Conservation (phyloP, 148 eudicot genomes). For the Silene latifolia region DNA sequence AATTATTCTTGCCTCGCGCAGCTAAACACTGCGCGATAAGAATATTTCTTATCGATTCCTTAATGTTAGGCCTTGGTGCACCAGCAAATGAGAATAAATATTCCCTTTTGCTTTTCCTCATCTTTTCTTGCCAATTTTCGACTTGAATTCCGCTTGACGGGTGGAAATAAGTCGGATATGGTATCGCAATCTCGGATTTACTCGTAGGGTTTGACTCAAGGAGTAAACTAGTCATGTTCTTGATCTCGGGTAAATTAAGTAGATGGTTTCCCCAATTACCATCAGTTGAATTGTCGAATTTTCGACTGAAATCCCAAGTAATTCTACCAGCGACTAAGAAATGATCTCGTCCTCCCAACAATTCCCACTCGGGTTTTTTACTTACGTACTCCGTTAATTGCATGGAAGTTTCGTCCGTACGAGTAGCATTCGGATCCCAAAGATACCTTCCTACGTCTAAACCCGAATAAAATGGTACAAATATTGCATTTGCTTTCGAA, state of each 20-base stretch:
- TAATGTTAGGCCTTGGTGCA: slow-evolving; percentile 41
- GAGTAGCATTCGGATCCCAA: slow-evolving; percentile 25
- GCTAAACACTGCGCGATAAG: slow-evolving; percentile 48
- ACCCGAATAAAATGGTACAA: slow-evolving; percentile 64
- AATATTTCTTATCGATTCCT: slow-evolving; percentile 37
- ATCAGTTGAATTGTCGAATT: slow-evolving; percentile 21
- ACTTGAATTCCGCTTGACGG: slow-evolving; percentile 49
- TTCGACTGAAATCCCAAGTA: slow-evolving; percentile 63
- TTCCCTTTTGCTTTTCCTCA: slow-evolving; percentile 35
- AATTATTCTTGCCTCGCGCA: slow-evolving; percentile 17
- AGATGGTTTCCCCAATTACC: slow-evolving; percentile 53
- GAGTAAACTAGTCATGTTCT: slow-evolving; percentile 53
- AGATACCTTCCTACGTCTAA: slow-evolving; percentile 55
- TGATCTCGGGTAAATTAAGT: slow-evolving; percentile 45
- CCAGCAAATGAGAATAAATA: slow-evolving; percentile 51
- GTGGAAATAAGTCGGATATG: slow-evolving; percentile 75
- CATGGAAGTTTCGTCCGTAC: slow-evolving; percentile 35
- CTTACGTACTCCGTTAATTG: slow-evolving; percentile 42
- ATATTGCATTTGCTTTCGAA: slow-evolving; percentile 55
- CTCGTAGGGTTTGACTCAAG: slow-evolving; percentile 69
- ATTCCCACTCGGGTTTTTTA: slow-evolving; percentile 53
- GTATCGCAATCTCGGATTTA: slow-evolving; percentile 55
- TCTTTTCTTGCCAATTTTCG: slow-evolving; percentile 43
- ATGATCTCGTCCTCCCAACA: slow-evolving; percentile 55
- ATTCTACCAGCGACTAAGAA: slow-evolving; percentile 63